These are phyloP conservation scores for Actinidia chinensis DNA, from an alignment of 179 eudicot genomes.

Conservation along the genomic window DNA sequence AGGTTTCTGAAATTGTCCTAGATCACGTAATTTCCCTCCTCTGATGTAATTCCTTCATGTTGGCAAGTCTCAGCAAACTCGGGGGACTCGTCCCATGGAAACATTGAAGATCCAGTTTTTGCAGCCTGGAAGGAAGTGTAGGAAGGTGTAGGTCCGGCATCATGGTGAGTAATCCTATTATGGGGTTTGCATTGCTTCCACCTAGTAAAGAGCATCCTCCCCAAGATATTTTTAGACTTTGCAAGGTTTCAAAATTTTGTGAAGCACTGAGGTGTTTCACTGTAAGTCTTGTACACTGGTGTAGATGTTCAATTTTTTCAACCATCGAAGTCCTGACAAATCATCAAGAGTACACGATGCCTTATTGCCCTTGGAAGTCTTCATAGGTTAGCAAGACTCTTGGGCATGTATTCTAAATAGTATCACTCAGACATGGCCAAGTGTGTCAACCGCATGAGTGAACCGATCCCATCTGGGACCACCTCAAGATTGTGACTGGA, in stretches of 20 bases:
- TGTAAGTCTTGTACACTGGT: background rate
- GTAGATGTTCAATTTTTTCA: slow-evolving; percentile 32
- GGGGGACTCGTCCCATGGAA: background rate
- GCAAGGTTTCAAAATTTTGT: background rate
- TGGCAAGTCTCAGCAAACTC: slow-evolving; percentile 23
- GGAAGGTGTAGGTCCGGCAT: too few species aligned
- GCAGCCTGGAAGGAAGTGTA: background rate
- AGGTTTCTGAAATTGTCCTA: too few species aligned
- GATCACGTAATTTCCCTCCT: slow-evolving; percentile 36
- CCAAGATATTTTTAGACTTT: slow-evolving; percentile 25
- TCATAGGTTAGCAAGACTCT: slow-evolving; percentile 20
- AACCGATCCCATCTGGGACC: slow-evolving; percentile 27
- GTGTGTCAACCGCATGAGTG: slow-evolving; percentile 30
- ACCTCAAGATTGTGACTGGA: slow-evolving; percentile 39
- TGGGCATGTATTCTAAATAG: slow-evolving; percentile 34
- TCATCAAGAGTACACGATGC: slow-evolving; percentile 20
- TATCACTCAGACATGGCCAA: slow-evolving; percentile 44
- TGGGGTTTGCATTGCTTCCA: background rate
- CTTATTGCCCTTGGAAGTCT: background rate
- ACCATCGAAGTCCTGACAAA: slow-evolving; percentile 8
- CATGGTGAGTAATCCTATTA: background rate
- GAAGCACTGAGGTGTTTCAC: background rate
- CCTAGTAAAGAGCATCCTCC: slow-evolving; percentile 11
- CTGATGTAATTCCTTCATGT: slow-evolving; percentile 29
- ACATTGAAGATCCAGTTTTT: slow-evolving; percentile 21